phyloP scores from a whole-genome alignment of 208 protist genomes.

The Trypanosoma avium region DNA sequence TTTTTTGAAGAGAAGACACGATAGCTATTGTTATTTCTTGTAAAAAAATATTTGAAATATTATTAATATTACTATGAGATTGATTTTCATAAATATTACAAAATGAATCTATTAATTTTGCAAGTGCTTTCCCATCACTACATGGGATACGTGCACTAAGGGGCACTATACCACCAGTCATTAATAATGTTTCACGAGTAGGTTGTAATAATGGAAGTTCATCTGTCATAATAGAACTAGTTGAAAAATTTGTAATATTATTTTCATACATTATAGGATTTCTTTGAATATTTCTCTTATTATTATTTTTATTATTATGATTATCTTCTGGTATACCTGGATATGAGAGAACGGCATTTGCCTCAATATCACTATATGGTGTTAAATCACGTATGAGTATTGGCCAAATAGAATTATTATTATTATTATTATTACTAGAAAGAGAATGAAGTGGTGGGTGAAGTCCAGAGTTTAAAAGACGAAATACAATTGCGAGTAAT shows the following conservation, averaged over 20 bases:
- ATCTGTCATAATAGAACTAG: too few species aligned
- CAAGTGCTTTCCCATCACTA: conserved; percentile 43
- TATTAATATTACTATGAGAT: neutral
- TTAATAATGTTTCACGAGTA: conserved; percentile 71
- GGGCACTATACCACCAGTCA: conserved; percentile 80
- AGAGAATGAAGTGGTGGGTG: conserved; percentile 19
- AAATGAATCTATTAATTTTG: conserved; percentile 44
- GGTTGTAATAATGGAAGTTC: conserved; percentile 26
- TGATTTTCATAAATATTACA: conserved; percentile 1
- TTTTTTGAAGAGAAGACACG: conserved; percentile 24
- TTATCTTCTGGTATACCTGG: conserved; percentile 36
- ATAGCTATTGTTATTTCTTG: conserved; percentile 23
- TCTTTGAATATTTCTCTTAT: too few species aligned
- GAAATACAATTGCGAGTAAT: conserved; percentile 41
- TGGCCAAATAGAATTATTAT: conserved; percentile 30
- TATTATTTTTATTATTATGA: too few species aligned
- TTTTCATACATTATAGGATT: too few species aligned
- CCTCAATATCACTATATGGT: conserved; percentile 56
- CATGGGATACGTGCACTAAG: conserved; percentile 66
- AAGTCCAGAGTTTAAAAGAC: conserved; percentile 31
- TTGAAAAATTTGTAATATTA: neutral
- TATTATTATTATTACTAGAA: neutral
- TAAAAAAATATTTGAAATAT: conserved; percentile 4
- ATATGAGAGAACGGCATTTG: conserved; percentile 56
- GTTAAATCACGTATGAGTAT: conserved; percentile 50